Conservation (phyloP, 2,329 filamentous ascomycete genomes). For the Sclerotinia sclerotiorum region DNA sequence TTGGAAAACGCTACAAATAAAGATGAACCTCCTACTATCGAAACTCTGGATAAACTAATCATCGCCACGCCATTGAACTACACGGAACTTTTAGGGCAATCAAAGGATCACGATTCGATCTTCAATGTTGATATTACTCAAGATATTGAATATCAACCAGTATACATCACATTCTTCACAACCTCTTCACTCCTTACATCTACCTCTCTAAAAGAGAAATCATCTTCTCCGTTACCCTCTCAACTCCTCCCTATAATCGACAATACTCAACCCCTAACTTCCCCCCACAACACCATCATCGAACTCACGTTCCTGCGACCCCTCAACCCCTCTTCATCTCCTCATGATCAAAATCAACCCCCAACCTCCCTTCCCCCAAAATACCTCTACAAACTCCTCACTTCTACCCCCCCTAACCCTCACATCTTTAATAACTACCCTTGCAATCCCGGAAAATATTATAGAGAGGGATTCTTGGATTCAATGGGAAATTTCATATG, state of each 20-base stretch:
- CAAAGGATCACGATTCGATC: neutral
- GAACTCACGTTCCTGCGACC: conserved; percentile 6
- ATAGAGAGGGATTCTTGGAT: neutral
- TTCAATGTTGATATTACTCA: neutral
- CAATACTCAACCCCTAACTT: neutral
- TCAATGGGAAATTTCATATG: neutral
- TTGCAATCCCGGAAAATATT: neutral
- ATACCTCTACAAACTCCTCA: conserved; percentile 5
- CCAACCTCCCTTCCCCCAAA: too few species aligned
- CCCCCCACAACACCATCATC: neutral
- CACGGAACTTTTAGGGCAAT: neutral
- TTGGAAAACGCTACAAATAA: neutral
- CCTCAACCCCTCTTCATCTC: neutral
- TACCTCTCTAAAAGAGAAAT: neutral
- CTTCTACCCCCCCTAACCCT: neutral
- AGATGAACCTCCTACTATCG: neutral
- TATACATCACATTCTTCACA: conserved; percentile 11
- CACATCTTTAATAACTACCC: neutral
- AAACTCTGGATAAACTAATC: conserved; percentile 11
- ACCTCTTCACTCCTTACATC: neutral
- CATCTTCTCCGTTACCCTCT: neutral
- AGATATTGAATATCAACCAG: neutral
- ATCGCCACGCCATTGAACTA: neutral
- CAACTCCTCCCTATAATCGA: conserved; percentile 5
- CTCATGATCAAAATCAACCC: neutral